These are phyloP conservation scores for Tylopilus balloui DNA, from an alignment of 768 basidiomycete genomes.

Conservation along the genomic window DNA sequence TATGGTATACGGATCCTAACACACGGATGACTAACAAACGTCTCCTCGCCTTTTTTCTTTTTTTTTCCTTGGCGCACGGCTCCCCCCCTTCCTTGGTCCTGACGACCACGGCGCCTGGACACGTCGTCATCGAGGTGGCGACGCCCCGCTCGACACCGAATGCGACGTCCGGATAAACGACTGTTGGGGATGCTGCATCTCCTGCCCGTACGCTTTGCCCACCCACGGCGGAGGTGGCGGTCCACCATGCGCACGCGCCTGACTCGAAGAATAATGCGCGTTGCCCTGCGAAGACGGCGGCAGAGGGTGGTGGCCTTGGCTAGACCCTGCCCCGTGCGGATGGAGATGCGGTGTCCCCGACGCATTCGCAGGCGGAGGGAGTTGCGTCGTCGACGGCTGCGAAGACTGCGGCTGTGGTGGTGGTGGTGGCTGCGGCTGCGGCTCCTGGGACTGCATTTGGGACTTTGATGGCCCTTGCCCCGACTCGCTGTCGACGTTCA, in stretches of 20 bases:
- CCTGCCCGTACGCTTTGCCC: conserved; percentile 20
- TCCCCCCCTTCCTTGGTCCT: too few relatives aligned
- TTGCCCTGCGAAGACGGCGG: conserved; percentile 8
- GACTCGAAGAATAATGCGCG: conserved; percentile 6
- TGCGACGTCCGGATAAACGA: conserved; percentile 47
- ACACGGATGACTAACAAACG: not conserved
- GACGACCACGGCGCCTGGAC: not conserved
- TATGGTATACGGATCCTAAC: not conserved
- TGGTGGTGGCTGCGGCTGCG: conserved; percentile 3
- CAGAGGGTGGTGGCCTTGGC: conserved; percentile 9
- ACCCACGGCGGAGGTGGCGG: conserved; percentile 26
- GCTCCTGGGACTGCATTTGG: conserved; percentile 3
- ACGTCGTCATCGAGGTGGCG: conserved; percentile 23
- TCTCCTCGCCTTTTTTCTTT: not conserved
- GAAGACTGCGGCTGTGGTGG: conserved; percentile 4
- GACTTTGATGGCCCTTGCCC: conserved; percentile 6
- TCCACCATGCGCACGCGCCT: conserved; percentile 14
- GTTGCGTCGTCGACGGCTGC: conserved; percentile 11
- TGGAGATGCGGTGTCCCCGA: conserved; percentile 17
- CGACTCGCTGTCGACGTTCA: conserved; percentile 20
- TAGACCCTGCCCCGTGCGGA: conserved; percentile 7
- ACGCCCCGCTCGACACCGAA: conserved; percentile 36
- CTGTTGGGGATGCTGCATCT: conserved; percentile 37
- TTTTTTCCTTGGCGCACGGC: not conserved
- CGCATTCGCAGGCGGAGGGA: conserved; percentile 2